Evolutionary conservation across 257 asterid species (phyloP), one percentile per base, ranked within the genome.

Genomic region (Echium plantagineum): DNA sequence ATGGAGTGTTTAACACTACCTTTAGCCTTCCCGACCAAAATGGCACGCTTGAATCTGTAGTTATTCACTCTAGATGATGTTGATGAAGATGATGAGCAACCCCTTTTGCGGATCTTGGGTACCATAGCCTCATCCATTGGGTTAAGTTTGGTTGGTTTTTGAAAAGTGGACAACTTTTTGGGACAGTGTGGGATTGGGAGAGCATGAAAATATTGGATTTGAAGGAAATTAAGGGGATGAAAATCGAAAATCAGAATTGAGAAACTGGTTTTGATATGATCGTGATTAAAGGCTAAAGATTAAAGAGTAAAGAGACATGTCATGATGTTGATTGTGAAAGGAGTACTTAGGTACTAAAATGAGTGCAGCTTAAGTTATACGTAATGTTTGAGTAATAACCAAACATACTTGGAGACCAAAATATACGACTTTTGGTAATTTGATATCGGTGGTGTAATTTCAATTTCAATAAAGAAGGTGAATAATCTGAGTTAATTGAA

Each of bases 81-180:
- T 19, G 97, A 85, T 4, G 97, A 86, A 0, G 96, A 78, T 15
- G 97, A 80, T 7, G 97, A 90, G 42, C 87, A 77, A n/a, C 91
- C 97, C 76, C 97, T 76, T 79, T 89, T 89, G 57, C 97, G 84
- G 85, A 81, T 89, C 90, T 89, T 89, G 70, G 84, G 79, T 32
- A 72, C 47, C 61, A 77, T 30, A 19, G 78, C 96, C 64, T 80
- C 32, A 4, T 71, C 66, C 66, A 71, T 62, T 74, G 70, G 49
- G 5, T 59, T 63, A 78, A 62, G 69, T 66, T 52, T 71, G 70
- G 77, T 74, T 83, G 74, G 83, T 85, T 66, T 16, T 60, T 26
- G 32, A 2, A 3, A 28, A 28, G 32, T 28, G 32, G 32, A 28
- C 32, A 28, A 28, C 32, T 28, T 28, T 28, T 28, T 28, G 32